Base-by-base conservation (phyloP, 768 basidiomycete species). In the Gyrodon lividus region DNA sequence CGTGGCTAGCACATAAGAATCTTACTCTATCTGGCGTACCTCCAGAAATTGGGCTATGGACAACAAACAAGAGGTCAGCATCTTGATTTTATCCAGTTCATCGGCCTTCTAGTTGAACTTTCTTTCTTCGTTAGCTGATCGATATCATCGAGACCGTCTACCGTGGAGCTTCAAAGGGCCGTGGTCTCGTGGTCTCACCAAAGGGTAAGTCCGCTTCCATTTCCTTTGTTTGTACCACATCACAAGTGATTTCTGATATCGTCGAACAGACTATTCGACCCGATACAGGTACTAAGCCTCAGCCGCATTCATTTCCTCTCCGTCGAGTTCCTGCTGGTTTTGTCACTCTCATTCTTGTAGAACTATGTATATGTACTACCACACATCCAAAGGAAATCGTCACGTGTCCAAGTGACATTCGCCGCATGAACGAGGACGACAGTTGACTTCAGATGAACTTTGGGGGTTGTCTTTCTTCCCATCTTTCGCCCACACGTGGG, bases 101-200 rank as follows among this genome's bases (percentile, higher is more conserved):
- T 47, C 52, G 30, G 46, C 24, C 23, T 6, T 26, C 24, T n/a
- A 6, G 5, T 5, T 37, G 1, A 48, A 0, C 30, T 41, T n/a
- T 46, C 28, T 24, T 19, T 34, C 53, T 46, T 13, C 10, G 1
- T 30, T 54, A 98, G 93, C 74, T 98, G 67, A 95, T 98, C 62
- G 96, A 98, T 68, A 95, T 98, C 60, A 86, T 98, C 60, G 96
- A 98, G 72, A 98, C 97, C 8, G 96, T 98, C 6, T 98, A 98
- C 69, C 85, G 97, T 56, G 97, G 97, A 26, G 97, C 97, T 1
- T 93, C 93, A 2, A 98, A 98, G 64, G 97, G 96, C 12, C 87
- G 96, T 49, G 95, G 97, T 91, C 76, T 98, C 26, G 96, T 98
- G 30, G 95, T 97, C 13, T 94, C 94, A 0, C 95, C 95, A 0